A percentile compares a stretch with the other conserved stretches of the same genome.
Conservation (phyloP, 192 early-diverging fungal genomes). For the Coemansia sp. region DNA sequence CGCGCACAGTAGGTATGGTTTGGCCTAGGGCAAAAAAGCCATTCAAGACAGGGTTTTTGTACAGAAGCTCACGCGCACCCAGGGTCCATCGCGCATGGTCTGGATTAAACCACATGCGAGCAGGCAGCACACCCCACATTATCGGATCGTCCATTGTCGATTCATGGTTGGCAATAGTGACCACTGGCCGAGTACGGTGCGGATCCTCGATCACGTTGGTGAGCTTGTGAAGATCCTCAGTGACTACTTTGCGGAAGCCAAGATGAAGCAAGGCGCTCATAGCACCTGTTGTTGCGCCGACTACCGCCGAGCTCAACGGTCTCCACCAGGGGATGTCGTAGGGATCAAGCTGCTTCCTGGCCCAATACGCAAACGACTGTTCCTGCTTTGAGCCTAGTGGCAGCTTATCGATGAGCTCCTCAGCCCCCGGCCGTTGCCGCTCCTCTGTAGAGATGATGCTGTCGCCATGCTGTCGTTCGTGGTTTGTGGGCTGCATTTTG, state of each 20-base stretch:
- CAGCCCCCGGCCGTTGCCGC: neutral
- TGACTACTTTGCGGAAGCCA: slow-evolving; percentile 39
- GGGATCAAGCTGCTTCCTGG: slow-evolving; percentile 21
- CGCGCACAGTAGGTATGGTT: slow-evolving; percentile 78
- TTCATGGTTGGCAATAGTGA: slow-evolving; percentile 74
- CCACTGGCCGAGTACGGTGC: slow-evolving; percentile 55
- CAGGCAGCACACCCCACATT: slow-evolving; percentile 69
- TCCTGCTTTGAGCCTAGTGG: slow-evolving; percentile 27
- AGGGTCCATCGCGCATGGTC: slow-evolving; percentile 74
- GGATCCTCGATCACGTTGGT: slow-evolving; percentile 54
- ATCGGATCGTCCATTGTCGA: slow-evolving; percentile 74
- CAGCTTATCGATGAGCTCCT: slow-evolving; percentile 24
- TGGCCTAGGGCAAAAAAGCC: slow-evolving; percentile 75
- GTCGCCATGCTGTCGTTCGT: neutral
- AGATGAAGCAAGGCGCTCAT: slow-evolving; percentile 22
- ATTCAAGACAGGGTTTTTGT: slow-evolving; percentile 56
- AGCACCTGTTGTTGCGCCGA: slow-evolving; percentile 16
- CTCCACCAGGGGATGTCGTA: slow-evolving; percentile 37
- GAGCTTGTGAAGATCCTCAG: slow-evolving; percentile 60
- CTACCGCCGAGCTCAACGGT: slow-evolving; percentile 33
- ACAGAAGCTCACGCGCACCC: slow-evolving; percentile 86
- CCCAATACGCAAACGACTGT: slow-evolving; percentile 48
- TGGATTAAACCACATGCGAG: slow-evolving; percentile 50
- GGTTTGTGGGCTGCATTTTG: neutral
- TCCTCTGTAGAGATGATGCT: no score